phyloP scores from a whole-genome alignment of 768 basidiomycete species.

The Lactarius indigo region DNA sequence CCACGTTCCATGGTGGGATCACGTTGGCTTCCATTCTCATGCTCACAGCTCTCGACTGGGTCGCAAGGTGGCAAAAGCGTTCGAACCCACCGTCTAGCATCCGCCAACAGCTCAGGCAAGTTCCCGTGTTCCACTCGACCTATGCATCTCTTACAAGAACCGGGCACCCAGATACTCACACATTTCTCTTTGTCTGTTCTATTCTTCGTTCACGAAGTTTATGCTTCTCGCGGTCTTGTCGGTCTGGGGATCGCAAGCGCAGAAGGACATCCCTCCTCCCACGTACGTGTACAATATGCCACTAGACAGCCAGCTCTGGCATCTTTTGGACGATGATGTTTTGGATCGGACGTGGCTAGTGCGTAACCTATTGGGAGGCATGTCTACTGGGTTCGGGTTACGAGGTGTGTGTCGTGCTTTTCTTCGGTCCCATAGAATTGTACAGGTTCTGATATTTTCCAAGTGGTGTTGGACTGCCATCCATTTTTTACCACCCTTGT shows the following conservation, averaged over 20 bases:
- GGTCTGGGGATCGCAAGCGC: constrained; percentile 63
- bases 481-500: constrained; percentile 73
- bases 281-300: constrained; percentile 30
- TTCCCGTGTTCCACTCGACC: neutral
- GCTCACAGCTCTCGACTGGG: constrained; percentile 40
- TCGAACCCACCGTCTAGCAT: constrained; percentile 12
- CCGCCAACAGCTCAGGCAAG: constrained; percentile 23
- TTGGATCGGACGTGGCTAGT: constrained; percentile 83
- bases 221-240: constrained; percentile 80
- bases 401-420: constrained; percentile 48
- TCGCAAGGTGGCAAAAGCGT: constrained; percentile 30
- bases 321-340: constrained; percentile 65
- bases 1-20: constrained; percentile 70
- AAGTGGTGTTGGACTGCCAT: constrained; percentile 76
- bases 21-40: constrained; percentile 53
- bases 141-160: neutral
- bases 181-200: constrained; percentile 74
- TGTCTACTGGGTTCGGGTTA: constrained; percentile 84
- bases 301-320: constrained; percentile 39
- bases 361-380: constrained; percentile 77
- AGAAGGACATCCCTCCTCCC: constrained; percentile 12
- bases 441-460: neutral
- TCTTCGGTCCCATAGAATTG: neutral
- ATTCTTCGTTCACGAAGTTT: constrained; percentile 80
- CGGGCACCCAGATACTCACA: constrained; percentile 54